Conservation (phyloP, 202 grass and related monocot genomes). For the Panicum virgatum region DNA sequence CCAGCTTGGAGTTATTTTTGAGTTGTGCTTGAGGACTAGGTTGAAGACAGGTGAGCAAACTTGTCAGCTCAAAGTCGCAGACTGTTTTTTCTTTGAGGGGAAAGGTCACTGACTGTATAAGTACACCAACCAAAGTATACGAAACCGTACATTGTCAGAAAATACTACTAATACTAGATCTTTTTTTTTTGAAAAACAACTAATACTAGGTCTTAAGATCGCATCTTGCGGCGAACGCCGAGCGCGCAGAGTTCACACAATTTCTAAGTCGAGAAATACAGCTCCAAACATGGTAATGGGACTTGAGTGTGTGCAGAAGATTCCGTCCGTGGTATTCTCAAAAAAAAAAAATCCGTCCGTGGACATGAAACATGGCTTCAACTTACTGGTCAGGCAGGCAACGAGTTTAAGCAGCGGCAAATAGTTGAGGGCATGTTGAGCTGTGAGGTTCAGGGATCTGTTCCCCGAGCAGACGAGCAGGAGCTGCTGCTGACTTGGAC, state of each 20-base stretch:
- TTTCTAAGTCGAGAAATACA: neutral
- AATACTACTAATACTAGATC: conserved; percentile 2
- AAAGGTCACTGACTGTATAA: no score
- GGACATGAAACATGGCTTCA: conserved; percentile 10
- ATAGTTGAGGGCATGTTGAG: neutral
- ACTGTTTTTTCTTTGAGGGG: no score
- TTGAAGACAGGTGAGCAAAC: neutral
- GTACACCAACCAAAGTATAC: neutral
- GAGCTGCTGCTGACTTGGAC: neutral
- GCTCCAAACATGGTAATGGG: neutral
- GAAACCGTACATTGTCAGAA: neutral
- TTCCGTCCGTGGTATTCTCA: no score
- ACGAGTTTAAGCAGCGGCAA: neutral
- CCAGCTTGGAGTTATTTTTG: neutral
- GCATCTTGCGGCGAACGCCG: conserved; percentile 4
- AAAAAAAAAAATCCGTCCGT: no score
- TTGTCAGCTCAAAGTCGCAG: conserved; percentile 13
- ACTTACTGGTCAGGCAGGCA: neutral
- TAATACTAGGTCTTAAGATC: conserved; percentile 39
- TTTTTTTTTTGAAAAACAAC: no score
- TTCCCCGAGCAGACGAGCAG: conserved; percentile 10
- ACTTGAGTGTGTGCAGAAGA: neutral
- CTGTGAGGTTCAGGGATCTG: neutral
- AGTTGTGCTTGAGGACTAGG: neutral
- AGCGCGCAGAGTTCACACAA: neutral